These are phyloP conservation scores for Pseudogymnoascus sp. DNA, from an alignment of 2,329 filamentous ascomycete species.

Conservation along the genomic window DNA sequence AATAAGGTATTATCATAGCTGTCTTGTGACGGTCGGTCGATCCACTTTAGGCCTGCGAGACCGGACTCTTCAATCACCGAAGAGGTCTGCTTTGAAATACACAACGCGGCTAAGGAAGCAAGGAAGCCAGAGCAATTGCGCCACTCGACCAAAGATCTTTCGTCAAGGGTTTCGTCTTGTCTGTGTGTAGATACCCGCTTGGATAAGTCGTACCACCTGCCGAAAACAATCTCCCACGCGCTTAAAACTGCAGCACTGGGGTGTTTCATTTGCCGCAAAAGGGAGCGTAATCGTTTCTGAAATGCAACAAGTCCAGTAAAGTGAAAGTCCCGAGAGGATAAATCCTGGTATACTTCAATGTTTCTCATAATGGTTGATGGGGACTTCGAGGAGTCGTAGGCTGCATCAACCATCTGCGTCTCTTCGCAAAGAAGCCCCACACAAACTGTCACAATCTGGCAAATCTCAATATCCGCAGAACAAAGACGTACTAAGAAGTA, in stretches of 20 bases:
- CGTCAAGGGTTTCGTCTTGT: slow-evolving; percentile 42
- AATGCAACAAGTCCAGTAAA: slow-evolving; percentile 63
- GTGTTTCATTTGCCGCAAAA: slow-evolving; percentile 51
- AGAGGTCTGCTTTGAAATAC: slow-evolving; percentile 49
- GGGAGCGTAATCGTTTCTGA: slow-evolving; percentile 53
- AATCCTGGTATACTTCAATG: slow-evolving; percentile 49
- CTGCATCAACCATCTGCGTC: slow-evolving; percentile 44
- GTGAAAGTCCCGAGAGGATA: slow-evolving; percentile 53
- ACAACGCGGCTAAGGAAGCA: slow-evolving; percentile 57
- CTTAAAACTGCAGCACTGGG: slow-evolving; percentile 58
- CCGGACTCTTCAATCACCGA: slow-evolving; percentile 47
- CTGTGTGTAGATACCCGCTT: slow-evolving; percentile 50
- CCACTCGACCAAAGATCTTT: slow-evolving; percentile 53
- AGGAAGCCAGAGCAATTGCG: slow-evolving; percentile 61
- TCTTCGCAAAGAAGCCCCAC: slow-evolving; percentile 56
- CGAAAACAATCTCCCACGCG: slow-evolving; percentile 58
- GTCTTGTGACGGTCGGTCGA: slow-evolving; percentile 51
- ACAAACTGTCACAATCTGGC: slow-evolving; percentile 54
- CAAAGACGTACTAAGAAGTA: slow-evolving; percentile 55
- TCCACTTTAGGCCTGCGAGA: slow-evolving; percentile 52
- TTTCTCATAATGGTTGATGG: slow-evolving; percentile 49
- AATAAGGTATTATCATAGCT: slow-evolving; percentile 52
- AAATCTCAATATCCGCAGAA: slow-evolving; percentile 56
- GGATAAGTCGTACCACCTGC: slow-evolving; percentile 55
- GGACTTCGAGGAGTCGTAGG: slow-evolving; percentile 41